Base-by-base conservation (phyloP, 108 stramenopile genomes). In the Skeletonema potamos region DNA sequence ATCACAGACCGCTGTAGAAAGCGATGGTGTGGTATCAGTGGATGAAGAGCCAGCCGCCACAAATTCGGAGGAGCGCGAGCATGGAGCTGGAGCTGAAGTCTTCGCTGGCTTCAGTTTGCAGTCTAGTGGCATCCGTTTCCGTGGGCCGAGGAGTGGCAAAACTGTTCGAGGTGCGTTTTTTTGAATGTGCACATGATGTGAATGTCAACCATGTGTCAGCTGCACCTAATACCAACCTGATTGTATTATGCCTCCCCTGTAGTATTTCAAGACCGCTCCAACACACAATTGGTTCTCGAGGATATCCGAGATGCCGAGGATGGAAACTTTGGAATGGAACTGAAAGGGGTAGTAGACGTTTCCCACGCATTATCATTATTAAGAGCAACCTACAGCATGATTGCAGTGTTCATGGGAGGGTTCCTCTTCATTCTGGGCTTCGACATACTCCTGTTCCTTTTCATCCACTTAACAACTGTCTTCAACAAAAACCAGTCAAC, bases 401-500 rank as follows among this genome's bases (percentile, higher is more conserved):
- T 81, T 1, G 73, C 73, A 1, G 54, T 70, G 27, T 81, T 81
- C 17, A 64, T 81, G 26, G 73, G 68, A 26, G 73, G 79, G 0
- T 81, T 81, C 28, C 73, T 81, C 6, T 60, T 81, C 68, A 75
- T 81, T 51, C 17, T 81, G 30, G 73, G 74, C 22, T 58, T 74
- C 6, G 41, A 62, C 18, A 62, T 81, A 6, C 57, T 81, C 0
- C 59, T 81, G 0, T 81, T 81, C 27, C 73, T 81, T 9, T 81
- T 81, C 54, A 81, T 81, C 18, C 68, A 81, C 58, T 62, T 81
- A 27, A 63, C 73, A 46, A 61, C 58, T 18, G 6, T 24, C 7
- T 22, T 51, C 48, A 51, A 51, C 0, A 15, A 44, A 2, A 17
- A 44, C 3, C 3, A 17, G 17, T 4, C 1, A 17, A 59, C 70